These are phyloP conservation scores for Aegilops tauschii DNA, from an alignment of 176 grass and related monocot genomes.

Conservation along the genomic window DNA sequence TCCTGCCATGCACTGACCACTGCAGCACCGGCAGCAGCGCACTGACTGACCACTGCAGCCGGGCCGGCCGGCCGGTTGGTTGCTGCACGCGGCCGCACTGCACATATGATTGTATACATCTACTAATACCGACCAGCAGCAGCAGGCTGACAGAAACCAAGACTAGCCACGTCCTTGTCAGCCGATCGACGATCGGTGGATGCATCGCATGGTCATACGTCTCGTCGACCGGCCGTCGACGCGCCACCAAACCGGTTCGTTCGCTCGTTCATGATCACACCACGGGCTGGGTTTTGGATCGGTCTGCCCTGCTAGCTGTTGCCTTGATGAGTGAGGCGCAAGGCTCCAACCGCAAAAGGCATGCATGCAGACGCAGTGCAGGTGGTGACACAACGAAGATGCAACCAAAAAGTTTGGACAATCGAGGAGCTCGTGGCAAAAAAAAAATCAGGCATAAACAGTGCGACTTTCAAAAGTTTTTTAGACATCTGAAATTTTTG, in stretches of 20 bases:
- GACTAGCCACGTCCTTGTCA: background rate
- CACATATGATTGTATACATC: background rate
- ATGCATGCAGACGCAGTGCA: background rate
- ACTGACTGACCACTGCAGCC: background rate
- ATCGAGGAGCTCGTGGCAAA: too few species aligned
- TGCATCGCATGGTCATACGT: background rate
- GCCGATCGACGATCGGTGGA: background rate
- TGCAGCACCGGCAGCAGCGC: background rate
- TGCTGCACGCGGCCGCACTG: background rate
- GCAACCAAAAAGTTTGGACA: too few species aligned
- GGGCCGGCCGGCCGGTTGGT: background rate
- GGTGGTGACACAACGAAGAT: background rate
- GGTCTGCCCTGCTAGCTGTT: background rate
- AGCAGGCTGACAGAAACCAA: background rate
- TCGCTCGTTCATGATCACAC: background rate
- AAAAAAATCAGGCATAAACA: too few species aligned
- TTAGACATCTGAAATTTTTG: too few species aligned
- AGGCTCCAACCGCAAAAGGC: background rate
- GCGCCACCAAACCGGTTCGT: background rate
- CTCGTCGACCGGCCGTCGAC: background rate
- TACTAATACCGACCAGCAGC: background rate
- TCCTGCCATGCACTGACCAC: too few species aligned
- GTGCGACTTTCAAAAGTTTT: too few species aligned
- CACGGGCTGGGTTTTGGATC: background rate
- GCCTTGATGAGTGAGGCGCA: background rate